These are phyloP conservation scores for Brettanomyces naardenensis DNA, from an alignment of 805 yeast species.

Conservation along the genomic window DNA sequence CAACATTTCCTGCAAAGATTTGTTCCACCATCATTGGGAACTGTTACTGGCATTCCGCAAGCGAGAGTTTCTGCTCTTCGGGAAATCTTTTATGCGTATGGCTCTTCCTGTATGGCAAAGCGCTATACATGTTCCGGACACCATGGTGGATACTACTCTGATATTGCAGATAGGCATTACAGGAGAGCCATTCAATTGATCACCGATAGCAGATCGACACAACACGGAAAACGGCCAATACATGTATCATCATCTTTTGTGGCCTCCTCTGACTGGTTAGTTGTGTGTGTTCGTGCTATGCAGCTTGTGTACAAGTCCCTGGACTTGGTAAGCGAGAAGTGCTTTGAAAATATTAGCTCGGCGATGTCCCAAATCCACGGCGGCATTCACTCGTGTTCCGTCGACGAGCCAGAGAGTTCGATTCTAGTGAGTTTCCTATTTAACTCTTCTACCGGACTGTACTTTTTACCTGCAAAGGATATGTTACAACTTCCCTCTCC, in stretches of 20 bases:
- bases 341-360: background rate
- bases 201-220: background rate
- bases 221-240: background rate
- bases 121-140: conserved; percentile 11
- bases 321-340: conserved; percentile 12
- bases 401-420: background rate
- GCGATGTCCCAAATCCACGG: background rate
- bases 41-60: background rate
- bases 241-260: background rate
- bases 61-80: conserved; percentile 14
- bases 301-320: conserved; percentile 30
- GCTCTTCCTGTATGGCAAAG: conserved; percentile 21
- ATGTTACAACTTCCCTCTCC: conserved; percentile 33
- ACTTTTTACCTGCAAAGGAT: conserved; percentile 27
- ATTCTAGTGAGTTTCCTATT: conserved; percentile 25
- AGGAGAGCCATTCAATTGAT: conserved; percentile 18
- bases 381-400: background rate
- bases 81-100: conserved; percentile 32
- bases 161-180: conserved; percentile 19
- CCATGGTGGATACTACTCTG: conserved; percentile 18
- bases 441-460: conserved; percentile 32
- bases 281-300: conserved; percentile 33
- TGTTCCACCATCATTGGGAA: background rate
- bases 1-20: background rate
- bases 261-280: conserved; percentile 25